phyloP scores from a whole-genome alignment of 371 early-diverging fungal species.

The Actinomortierella wolfii region DNA sequence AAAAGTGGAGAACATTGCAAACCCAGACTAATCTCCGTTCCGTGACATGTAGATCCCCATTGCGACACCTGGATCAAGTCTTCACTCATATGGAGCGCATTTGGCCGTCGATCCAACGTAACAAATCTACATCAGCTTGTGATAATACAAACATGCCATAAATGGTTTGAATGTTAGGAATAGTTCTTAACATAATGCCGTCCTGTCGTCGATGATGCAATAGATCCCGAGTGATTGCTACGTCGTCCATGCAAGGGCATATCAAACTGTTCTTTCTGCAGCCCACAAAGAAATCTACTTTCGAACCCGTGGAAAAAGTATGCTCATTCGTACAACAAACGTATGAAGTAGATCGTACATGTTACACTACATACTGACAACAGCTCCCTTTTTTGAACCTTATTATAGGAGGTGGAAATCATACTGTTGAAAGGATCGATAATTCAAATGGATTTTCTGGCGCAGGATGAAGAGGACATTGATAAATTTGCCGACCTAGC shows the following conservation, averaged over 20 bases:
- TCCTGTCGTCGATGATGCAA: too few relatives aligned
- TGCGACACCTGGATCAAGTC: constrained; percentile 21
- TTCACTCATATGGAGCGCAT: constrained; percentile 13
- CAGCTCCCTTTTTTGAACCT: too few relatives aligned
- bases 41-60: constrained; percentile 17
- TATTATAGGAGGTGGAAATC: constrained; percentile 12
- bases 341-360: too few relatives aligned
- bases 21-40: too few relatives aligned
- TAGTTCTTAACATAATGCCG: constrained; percentile 7
- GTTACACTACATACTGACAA: too few relatives aligned
- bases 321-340: too few relatives aligned
- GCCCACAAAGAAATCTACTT: constrained; percentile 19
- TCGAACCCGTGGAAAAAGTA: constrained; percentile 35
- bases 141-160: background rate
- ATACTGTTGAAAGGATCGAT: constrained; percentile 25
- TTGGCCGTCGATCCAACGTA: constrained; percentile 38
- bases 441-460: constrained; percentile 34
- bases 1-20: too few relatives aligned
- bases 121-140: background rate
- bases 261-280: constrained; percentile 25
- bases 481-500: constrained; percentile 19
- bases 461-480: constrained; percentile 13
- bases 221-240: constrained; percentile 19
- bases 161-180: background rate
- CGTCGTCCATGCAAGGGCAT: constrained; percentile 22